Base-by-base conservation (phyloP, 2,329 filamentous ascomycete genomes). In the Arthrocladium fulminans region DNA sequence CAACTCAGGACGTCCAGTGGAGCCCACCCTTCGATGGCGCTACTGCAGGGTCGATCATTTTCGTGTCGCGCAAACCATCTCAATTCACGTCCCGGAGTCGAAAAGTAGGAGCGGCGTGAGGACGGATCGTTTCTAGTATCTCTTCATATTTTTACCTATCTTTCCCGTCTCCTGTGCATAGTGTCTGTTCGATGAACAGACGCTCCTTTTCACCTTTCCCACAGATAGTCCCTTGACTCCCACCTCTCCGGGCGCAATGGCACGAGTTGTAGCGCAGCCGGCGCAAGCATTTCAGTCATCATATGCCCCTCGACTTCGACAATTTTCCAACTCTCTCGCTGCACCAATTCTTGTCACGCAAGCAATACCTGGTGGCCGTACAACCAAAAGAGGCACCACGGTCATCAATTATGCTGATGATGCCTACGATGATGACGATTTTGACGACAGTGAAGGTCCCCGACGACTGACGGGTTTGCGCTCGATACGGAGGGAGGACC, bases 401-500 rank as follows among this genome's bases (percentile, higher is more conserved):
- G 86, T 90, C 54, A 92, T 97, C 69, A 98, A 96, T 70, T 98
- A 98, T 63, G 90, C 92, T 20, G 92, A 98, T 65, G 90, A 97
- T 65, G 89, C 89, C 40, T 94, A 84, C 62, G 90, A 96, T 57
- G 88, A 83, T 53, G 72, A 74, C 32, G 72, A 90, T 60, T 74
- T 73, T 55, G 72, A 73, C 30, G 72, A 74, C 30, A 72, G 87
- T 54, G 82, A 90, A 54, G 83, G 83, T 1, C 85, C 77, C 20
- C 25, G 41, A 10, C 72, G 79, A 49, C 79, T 86, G 10, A 94
- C 88, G 0, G 88, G 89, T 3, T 65, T 96, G 65, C 83, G 89
- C 58, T 96, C 84, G 61, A 67, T 89, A 61, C 80, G 88, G 60
- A 81, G 85, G 58, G 85, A 89, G 60, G 88, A 94, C 57, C 74